A percentile compares a stretch with the other conserved stretches of the same genome.
Evolutionary conservation across 768 basidiomycete genomes (phyloP).

Genomic region (Tylopilus subfusipes): DNA sequence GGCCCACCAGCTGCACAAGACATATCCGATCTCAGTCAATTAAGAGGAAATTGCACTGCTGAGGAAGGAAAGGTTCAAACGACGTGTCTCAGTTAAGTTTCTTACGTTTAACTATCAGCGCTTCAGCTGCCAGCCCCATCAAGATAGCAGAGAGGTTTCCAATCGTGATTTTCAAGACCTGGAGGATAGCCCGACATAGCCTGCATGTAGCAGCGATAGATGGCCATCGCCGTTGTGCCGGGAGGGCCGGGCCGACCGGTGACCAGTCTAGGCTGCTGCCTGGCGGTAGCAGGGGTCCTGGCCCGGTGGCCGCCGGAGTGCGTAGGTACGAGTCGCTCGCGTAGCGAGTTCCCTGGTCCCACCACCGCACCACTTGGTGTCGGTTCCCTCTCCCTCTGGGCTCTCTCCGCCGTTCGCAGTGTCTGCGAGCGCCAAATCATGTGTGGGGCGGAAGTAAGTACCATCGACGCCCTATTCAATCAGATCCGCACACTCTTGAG

Average conservation of each 20-base stretch:
- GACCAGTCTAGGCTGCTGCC: too few species aligned
- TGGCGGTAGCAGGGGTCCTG: too few species aligned
- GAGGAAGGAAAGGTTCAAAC: not conserved
- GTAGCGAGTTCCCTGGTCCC: too few species aligned
- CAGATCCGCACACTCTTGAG: slow-evolving; percentile 21
- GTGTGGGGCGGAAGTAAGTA: slow-evolving; percentile 2
- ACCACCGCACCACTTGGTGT: too few species aligned
- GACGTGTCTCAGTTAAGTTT: not conserved
- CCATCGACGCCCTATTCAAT: not conserved
- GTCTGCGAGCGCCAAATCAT: not conserved
- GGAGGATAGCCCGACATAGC: not conserved
- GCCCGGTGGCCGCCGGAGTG: too few species aligned
- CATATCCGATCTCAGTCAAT: not conserved
- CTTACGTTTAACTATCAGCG: not conserved
- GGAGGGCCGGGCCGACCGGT: too few species aligned
- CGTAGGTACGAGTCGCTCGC: too few species aligned
- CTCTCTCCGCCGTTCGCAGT: not conserved
- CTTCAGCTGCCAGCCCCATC: slow-evolving; percentile 10
- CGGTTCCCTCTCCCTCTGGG: too few species aligned
- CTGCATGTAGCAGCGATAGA: slow-evolving; percentile 1
- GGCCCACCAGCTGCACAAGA: slow-evolving; percentile 1
- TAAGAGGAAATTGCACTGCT: not conserved
- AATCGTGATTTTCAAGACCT: not conserved
- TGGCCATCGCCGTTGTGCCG: too few species aligned
- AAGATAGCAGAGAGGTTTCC: not conserved